Percentiles rank a stretch among this genome's conserved stretches.
Conservation (phyloP, 768 basidiomycete species). For the Phylloporus sp. region DNA sequence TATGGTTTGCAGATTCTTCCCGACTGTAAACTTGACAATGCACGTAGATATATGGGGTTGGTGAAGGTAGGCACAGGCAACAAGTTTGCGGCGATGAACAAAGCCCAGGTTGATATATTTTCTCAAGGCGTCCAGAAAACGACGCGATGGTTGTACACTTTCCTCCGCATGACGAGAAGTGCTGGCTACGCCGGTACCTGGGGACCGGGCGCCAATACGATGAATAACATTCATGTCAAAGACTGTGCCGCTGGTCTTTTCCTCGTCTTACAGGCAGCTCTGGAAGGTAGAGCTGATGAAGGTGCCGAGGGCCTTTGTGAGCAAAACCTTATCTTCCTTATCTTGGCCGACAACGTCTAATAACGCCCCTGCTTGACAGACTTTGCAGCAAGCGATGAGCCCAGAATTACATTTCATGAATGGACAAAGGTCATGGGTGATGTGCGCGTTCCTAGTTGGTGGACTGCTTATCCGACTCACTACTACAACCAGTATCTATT, state of each 20-base stretch:
- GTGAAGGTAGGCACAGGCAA: constrained; percentile 31
- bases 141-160: constrained; percentile 36
- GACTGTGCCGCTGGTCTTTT: constrained; percentile 36
- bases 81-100: not conserved
- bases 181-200: constrained; percentile 40
- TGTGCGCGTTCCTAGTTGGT: constrained; percentile 19
- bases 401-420: constrained; percentile 27
- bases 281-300: constrained; percentile 40
- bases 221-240: constrained; percentile 39
- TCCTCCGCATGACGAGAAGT: constrained; percentile 30
- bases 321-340: constrained; percentile 6
- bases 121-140: constrained; percentile 34
- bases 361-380: constrained; percentile 24
- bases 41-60: constrained; percentile 40
- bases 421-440: constrained; percentile 36
- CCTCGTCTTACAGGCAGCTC: constrained; percentile 36
- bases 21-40: not conserved
- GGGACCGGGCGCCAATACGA: constrained; percentile 38
- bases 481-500: constrained; percentile 27
- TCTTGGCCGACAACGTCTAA: not conserved
- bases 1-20: constrained; percentile 3
- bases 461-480: not conserved
- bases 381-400: constrained; percentile 31
- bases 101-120: too few species aligned
- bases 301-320: constrained; percentile 41